Conservation (phyloP, 768 basidiomycete species). For the Tephrocybe sp. region DNA sequence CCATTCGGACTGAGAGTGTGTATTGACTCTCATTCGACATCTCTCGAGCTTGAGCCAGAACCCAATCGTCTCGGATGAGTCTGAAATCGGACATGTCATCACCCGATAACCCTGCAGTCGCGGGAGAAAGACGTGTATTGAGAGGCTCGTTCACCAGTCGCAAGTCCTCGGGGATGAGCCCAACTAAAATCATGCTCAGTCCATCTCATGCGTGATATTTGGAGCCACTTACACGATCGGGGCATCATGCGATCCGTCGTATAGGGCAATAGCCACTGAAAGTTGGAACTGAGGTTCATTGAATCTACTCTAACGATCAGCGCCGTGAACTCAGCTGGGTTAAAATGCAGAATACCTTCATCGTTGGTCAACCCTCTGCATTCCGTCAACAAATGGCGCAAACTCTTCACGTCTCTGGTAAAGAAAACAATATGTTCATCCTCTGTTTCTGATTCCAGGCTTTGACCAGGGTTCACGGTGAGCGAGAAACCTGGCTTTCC, state of each 20-base stretch:
- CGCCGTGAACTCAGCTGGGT: neutral
- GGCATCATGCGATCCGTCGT: conserved; percentile 20
- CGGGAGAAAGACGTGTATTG: conserved; percentile 53
- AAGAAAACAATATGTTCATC: conserved; percentile 38
- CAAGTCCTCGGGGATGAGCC: conserved; percentile 50
- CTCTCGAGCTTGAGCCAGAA: conserved; percentile 41
- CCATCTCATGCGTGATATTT: neutral
- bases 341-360: conserved; percentile 32
- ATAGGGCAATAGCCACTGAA: conserved; percentile 47
- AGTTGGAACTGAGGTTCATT: conserved; percentile 28
- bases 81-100: conserved; percentile 60
- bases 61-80: conserved; percentile 64
- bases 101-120: conserved; percentile 58
- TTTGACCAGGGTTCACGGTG: conserved; percentile 47
- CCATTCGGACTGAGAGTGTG: conserved; percentile 52
- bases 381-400: conserved; percentile 48
- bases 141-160: conserved; percentile 45
- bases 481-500: conserved; percentile 45
- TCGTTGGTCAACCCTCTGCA: conserved; percentile 54
- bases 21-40: conserved; percentile 28
- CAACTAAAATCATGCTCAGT: conserved; percentile 28
- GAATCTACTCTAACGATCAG: conserved; percentile 20
- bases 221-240: conserved; percentile 8
- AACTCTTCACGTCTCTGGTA: conserved; percentile 43
- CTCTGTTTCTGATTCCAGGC: conserved; percentile 15